Conservation (phyloP, 78 protist genomes). For the Dictyostelium firmibasis region DNA sequence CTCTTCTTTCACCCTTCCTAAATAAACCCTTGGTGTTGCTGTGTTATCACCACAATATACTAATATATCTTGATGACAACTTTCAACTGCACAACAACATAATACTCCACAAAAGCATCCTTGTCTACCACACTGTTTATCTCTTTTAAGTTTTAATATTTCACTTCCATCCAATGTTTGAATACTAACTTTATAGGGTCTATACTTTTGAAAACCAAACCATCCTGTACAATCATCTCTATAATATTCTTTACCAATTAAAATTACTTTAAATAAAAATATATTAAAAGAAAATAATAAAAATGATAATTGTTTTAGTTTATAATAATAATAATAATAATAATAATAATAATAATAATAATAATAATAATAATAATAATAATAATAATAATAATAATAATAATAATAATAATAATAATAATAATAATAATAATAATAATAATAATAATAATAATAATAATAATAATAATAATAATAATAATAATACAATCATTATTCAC, state of each 20-base stretch:
- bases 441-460: neutral
- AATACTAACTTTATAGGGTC: conserved; percentile 22
- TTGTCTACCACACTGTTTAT: conserved; percentile 18
- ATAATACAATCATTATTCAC: neutral
- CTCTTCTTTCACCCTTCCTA: conserved; percentile 44
- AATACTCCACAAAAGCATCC: conserved; percentile 21
- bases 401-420: neutral
- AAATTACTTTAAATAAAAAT: neutral
- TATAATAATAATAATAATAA: neutral
- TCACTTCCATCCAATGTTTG: conserved; percentile 13
- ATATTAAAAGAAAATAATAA: neutral
- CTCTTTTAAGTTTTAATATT: conserved; percentile 4
- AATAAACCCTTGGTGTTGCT: neutral
- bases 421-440: neutral
- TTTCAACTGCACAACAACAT: conserved; percentile 39
- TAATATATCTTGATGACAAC: conserved; percentile 44
- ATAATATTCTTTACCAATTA: conserved; percentile 10
- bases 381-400: neutral
- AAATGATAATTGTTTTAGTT: neutral
- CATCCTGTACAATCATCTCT: neutral
- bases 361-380: neutral
- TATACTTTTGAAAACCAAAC: neutral
- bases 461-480: neutral
- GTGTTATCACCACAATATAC: conserved; percentile 6
- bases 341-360: neutral